These are phyloP conservation scores for Sporothrix luriei DNA, from an alignment of 2,329 filamentous ascomycete genomes.

Conservation along the genomic window DNA sequence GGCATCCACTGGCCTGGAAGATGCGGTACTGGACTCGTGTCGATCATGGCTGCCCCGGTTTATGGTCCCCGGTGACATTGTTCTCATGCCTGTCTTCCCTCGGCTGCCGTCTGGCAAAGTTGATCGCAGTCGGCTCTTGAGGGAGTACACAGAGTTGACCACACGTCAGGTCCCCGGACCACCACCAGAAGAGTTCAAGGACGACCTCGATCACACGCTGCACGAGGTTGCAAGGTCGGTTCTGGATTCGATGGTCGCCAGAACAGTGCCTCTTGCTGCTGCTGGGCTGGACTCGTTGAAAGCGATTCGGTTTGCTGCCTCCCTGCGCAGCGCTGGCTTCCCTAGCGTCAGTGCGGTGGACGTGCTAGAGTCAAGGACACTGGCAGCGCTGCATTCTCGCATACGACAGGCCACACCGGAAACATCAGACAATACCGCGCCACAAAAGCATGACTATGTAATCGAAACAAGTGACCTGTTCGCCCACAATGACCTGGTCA, in stretches of 20 bases:
- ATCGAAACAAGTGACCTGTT: slow-evolving; percentile 7
- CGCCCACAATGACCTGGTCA: slow-evolving; percentile 33
- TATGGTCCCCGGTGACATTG: slow-evolving; percentile 78
- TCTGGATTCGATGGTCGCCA: slow-evolving; percentile 39
- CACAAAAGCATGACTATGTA: neutral
- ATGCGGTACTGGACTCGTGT: slow-evolving; percentile 61
- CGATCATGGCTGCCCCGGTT: slow-evolving; percentile 75
- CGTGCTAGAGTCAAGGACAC: slow-evolving; percentile 60
- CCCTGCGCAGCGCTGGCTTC: slow-evolving; percentile 61
- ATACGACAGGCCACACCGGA: slow-evolving; percentile 28
- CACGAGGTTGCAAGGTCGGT: slow-evolving; percentile 41
- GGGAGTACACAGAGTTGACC: slow-evolving; percentile 49
- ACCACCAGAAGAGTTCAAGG: slow-evolving; percentile 34
- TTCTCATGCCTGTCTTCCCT: slow-evolving; percentile 67
- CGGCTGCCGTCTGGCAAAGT: slow-evolving; percentile 82
- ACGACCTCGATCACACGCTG: slow-evolving; percentile 44
- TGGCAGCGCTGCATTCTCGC: slow-evolving; percentile 39
- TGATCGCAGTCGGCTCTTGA: slow-evolving; percentile 66
- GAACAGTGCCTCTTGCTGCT: slow-evolving; percentile 41
- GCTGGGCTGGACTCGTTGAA: slow-evolving; percentile 49
- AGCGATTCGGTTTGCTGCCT: slow-evolving; percentile 60
- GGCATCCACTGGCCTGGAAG: slow-evolving; percentile 42
- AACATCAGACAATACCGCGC: neutral
- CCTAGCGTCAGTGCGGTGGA: slow-evolving; percentile 57
- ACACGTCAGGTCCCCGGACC: neutral